Conservation (phyloP, 2,329 filamentous ascomycete genomes). For the Colletotrichum simmondsii region DNA sequence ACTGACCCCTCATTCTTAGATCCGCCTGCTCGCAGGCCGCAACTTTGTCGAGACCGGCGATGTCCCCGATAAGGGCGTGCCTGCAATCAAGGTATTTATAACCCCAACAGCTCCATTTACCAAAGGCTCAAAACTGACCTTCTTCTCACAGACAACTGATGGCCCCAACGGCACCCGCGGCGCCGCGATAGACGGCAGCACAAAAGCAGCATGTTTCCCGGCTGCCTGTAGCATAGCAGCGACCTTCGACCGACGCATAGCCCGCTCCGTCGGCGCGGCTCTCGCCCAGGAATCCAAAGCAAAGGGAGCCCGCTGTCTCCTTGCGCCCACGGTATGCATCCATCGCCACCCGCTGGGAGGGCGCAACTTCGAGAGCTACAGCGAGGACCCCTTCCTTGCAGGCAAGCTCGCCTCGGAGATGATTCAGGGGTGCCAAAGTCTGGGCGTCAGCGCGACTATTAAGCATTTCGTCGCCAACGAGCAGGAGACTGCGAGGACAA, state of each 20-base stretch:
- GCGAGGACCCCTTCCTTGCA: conserved; percentile 75
- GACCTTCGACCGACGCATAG: conserved; percentile 76
- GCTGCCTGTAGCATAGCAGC: conserved; percentile 78
- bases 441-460: conserved; percentile 73
- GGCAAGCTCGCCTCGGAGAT: conserved; percentile 73
- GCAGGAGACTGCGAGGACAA: conserved; percentile 53
- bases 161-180: conserved; percentile 34
- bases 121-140: too few relatives aligned
- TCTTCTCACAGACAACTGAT: conserved; percentile 13
- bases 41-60: conserved; percentile 31
- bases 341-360: conserved; percentile 74
- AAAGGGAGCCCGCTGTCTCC: conserved; percentile 74
- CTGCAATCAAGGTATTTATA: conserved; percentile 20
- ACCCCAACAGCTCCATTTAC: too few relatives aligned
- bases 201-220: conserved; percentile 60
- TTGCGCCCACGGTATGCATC: conserved; percentile 70
- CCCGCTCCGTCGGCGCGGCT: conserved; percentile 73
- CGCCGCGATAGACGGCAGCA: conserved; percentile 31
- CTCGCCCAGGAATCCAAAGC: conserved; percentile 78
- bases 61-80: conserved; percentile 16
- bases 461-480: conserved; percentile 54
- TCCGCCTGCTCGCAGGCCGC: conserved; percentile 29
- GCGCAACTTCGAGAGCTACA: conserved; percentile 68
- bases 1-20: neutral
- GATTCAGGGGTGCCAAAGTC: conserved; percentile 75